Conservation (phyloP, 805 yeast genomes). For the Myxozyma kluyveri region DNA sequence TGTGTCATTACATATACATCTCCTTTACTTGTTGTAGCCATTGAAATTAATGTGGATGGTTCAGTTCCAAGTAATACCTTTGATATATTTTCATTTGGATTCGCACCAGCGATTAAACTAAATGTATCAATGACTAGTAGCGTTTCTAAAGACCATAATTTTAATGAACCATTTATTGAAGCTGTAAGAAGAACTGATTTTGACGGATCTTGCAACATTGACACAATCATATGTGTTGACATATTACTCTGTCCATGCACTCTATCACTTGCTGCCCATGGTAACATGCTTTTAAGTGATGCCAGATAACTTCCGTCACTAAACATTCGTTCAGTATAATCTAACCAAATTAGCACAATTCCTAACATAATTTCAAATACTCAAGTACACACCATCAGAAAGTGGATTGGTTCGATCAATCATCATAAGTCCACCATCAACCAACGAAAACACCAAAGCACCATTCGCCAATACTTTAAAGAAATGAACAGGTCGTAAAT, state of each 20-base stretch:
- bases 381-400: conserved; percentile 18
- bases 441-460: conserved; percentile 56
- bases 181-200: conserved; percentile 46
- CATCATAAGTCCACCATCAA: conserved; percentile 71
- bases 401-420: conserved; percentile 34
- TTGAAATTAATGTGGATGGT: conserved; percentile 37
- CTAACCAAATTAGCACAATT: conserved; percentile 1
- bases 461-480: conserved; percentile 48
- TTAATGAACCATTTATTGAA: conserved; percentile 53
- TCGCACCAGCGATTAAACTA: conserved; percentile 5
- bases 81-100: not conserved
- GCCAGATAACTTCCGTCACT: conserved; percentile 50
- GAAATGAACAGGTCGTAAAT: conserved; percentile 54
- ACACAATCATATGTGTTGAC: conserved; percentile 40
- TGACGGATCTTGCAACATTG: conserved; percentile 38
- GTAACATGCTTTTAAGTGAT: conserved; percentile 37
- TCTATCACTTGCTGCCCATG: conserved; percentile 37
- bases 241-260: conserved; percentile 47
- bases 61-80: conserved; percentile 37
- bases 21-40: conserved; percentile 13
- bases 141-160: conserved; percentile 56
- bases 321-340: conserved; percentile 42
- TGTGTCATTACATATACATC: conserved; percentile 39
- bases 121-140: conserved; percentile 36
- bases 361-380: not conserved